Conservation (phyloP, 1,284 basidiomycete genomes). For the Acaromyces ingoldii region DNA sequence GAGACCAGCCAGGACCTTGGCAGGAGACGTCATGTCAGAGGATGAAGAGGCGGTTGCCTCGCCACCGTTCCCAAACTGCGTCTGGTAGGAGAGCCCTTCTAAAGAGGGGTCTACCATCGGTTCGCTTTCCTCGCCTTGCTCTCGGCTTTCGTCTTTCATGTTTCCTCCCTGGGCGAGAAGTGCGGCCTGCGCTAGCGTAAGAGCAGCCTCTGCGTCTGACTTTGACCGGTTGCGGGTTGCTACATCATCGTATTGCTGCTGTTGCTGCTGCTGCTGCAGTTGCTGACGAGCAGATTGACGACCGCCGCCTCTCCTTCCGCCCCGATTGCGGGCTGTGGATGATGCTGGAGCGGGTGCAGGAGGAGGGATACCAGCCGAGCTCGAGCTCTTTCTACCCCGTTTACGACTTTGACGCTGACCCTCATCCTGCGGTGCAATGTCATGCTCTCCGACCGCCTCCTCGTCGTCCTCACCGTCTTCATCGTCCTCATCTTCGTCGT, state of each 20-base stretch:
- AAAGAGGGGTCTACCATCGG: slow-evolving; percentile 2
- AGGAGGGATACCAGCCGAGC: background rate
- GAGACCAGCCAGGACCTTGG: slow-evolving; percentile 6
- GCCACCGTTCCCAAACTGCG: background rate
- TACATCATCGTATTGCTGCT: background rate
- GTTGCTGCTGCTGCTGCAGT: background rate
- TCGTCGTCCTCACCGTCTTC: slow-evolving; percentile 14
- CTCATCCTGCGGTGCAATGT: no score
- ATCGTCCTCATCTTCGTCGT: slow-evolving; percentile 13
- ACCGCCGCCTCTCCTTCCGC: background rate
- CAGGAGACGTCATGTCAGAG: slow-evolving; percentile 4
- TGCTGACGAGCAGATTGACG: background rate
- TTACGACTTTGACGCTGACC: no score
- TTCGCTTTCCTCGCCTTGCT: background rate
- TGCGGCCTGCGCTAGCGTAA: slow-evolving; percentile 37
- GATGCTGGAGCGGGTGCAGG: background rate
- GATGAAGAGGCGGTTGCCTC: background rate
- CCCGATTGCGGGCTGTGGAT: background rate
- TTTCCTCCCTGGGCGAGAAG: slow-evolving; percentile 21
- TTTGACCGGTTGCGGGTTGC: slow-evolving; percentile 24
- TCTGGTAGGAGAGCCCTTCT: background rate
- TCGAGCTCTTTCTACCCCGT: slow-evolving; percentile 11
- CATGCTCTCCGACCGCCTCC: no score
- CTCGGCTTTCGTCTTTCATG: background rate
- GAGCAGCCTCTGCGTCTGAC: slow-evolving; percentile 37